phyloP scores from a whole-genome alignment of 2,329 filamentous ascomycete species.

The Colletotrichum phormii region DNA sequence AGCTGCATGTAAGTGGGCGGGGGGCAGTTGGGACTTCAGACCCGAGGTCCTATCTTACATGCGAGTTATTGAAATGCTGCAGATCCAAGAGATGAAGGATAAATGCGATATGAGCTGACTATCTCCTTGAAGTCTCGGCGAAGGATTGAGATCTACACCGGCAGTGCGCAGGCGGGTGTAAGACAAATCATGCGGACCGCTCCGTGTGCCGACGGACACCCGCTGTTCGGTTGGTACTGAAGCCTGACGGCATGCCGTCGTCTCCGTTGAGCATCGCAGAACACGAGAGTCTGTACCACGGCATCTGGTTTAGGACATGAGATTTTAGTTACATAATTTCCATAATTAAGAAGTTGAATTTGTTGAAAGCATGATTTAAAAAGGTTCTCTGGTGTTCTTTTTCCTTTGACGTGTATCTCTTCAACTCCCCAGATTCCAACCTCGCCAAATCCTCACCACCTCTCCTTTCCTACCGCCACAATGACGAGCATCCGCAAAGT shows the following conservation, averaged over 20 bases:
- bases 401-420: not conserved
- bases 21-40: too few relatives aligned
- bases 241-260: not conserved
- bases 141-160: not conserved
- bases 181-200: not conserved
- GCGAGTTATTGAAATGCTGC: not conserved
- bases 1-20: too few relatives aligned
- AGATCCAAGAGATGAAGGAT: not conserved
- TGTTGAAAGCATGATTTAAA: not conserved
- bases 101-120: accelerated
- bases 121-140: not conserved
- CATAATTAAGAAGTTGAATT: not conserved
- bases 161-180: not conserved
- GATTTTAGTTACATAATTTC: not conserved
- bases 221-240: not conserved
- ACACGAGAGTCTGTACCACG: not conserved
- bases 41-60: too few relatives aligned
- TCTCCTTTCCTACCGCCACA: not conserved
- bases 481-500: slow-evolving; percentile 54
- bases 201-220: not conserved
- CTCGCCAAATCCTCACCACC: not conserved
- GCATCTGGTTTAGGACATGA: too few relatives aligned
- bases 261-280: not conserved
- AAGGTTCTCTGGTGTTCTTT: not conserved
- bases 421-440: not conserved